Conservation (phyloP, 148 eudicot species). For the Persicaria tinctoria region DNA sequence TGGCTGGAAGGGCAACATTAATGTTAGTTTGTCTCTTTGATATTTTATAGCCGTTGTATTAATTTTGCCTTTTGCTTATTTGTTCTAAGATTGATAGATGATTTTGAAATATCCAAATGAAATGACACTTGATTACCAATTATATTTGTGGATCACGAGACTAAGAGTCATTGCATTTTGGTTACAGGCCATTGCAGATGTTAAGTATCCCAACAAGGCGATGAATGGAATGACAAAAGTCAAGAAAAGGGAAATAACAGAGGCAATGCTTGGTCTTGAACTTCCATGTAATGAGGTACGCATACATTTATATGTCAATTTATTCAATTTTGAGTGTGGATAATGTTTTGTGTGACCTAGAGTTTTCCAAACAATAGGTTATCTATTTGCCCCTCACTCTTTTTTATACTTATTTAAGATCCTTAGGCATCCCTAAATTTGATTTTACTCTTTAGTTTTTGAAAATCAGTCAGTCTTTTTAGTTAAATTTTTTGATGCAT, state of each 20-base stretch:
- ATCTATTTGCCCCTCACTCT: neutral
- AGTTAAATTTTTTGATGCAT: neutral
- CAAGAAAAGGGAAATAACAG: slow-evolving; percentile 43
- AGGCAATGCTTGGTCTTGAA: slow-evolving; percentile 48
- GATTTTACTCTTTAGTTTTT: neutral
- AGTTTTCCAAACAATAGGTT: neutral
- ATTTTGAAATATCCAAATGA: neutral
- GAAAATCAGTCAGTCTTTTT: neutral
- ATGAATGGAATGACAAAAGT: slow-evolving; percentile 24
- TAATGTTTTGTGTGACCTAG: neutral
- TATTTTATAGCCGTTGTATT: neutral
- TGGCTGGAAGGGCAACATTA: slow-evolving; percentile 62
- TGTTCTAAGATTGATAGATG: neutral
- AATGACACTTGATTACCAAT: neutral
- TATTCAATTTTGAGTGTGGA: neutral
- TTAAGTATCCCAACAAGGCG: slow-evolving; percentile 30
- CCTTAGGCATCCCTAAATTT: neutral
- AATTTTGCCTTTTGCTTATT: neutral
- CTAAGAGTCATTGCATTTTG: slow-evolving; percentile 9
- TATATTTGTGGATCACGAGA: neutral
- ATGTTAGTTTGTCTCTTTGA: neutral
- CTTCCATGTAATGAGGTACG: slow-evolving; percentile 60
- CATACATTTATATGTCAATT: neutral
- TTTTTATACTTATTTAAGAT: neutral
- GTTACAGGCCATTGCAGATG: slow-evolving; percentile 60